phyloP scores from a whole-genome alignment of 1,139 yeast genomes.

The Spathaspora jeffriesii region DNA sequence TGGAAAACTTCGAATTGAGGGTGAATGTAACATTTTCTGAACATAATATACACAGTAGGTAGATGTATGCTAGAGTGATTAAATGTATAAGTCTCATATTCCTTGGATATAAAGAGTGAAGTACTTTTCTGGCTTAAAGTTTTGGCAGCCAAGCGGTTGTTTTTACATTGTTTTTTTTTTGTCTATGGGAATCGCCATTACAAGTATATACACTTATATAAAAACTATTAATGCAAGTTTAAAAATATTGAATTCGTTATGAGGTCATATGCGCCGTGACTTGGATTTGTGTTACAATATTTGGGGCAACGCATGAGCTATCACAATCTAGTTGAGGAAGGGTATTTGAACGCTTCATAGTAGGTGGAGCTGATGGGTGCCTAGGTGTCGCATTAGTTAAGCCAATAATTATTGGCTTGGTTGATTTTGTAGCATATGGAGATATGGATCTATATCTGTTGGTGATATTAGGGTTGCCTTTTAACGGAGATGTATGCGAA shows the following conservation, averaged over 20 bases:
- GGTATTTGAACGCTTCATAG: constrained; percentile 29
- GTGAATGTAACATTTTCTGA: constrained; percentile 10
- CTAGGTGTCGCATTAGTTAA: constrained; percentile 10
- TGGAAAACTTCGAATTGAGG: constrained; percentile 12
- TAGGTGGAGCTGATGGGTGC: constrained; percentile 10
- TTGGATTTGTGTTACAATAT: constrained; percentile 46
- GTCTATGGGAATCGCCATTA: background rate
- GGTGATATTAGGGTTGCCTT: constrained; percentile 27
- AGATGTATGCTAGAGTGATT: background rate
- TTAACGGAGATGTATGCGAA: constrained; percentile 23
- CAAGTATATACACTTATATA: background rate
- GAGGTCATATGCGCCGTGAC: constrained; percentile 47
- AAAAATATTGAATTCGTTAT: constrained; percentile 8
- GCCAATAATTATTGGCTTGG: constrained; percentile 6
- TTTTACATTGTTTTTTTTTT: background rate
- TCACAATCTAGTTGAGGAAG: constrained; percentile 33
- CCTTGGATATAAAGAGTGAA: background rate
- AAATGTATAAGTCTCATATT: constrained; percentile 1
- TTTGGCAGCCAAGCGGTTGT: constrained; percentile 4
- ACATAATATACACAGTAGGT: background rate
- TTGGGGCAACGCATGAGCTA: constrained; percentile 33
- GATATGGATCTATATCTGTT: constrained; percentile 21
- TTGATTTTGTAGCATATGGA: constrained; percentile 6
- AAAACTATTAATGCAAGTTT: background rate
- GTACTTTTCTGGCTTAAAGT: background rate